These are phyloP conservation scores for Tylopilus sp. DNA, from an alignment of 1,284 basidiomycete genomes.

Conservation along the genomic window DNA sequence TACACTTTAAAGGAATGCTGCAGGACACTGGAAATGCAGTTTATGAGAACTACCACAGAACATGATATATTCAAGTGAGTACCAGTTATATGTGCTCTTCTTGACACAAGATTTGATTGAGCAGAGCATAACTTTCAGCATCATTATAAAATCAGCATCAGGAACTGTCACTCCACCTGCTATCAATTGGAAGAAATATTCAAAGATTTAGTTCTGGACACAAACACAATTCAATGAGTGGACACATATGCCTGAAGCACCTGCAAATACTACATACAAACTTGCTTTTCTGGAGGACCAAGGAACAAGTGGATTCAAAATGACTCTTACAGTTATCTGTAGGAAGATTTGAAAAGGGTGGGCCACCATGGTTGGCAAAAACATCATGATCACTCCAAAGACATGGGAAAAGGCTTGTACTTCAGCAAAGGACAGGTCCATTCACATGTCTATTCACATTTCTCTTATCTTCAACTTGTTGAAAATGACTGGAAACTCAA, in stretches of 20 bases:
- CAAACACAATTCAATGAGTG: background rate
- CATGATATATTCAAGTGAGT: background rate
- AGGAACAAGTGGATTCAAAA: background rate
- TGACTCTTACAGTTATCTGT: background rate
- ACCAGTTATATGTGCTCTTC: no score
- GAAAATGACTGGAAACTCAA: conserved; percentile 1
- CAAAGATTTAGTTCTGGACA: background rate
- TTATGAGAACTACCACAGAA: background rate
- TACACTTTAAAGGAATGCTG: background rate
- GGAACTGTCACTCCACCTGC: background rate
- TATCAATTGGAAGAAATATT: background rate
- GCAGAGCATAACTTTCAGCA: background rate
- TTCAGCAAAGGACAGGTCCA: background rate
- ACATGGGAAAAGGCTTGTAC: background rate
- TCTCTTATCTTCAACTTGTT: background rate
- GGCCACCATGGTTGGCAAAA: background rate
- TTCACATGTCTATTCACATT: background rate
- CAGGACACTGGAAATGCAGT: background rate
- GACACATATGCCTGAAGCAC: background rate
- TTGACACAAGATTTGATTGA: background rate
- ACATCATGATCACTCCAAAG: background rate
- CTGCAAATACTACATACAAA: background rate
- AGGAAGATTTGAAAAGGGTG: background rate
- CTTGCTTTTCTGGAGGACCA: background rate
- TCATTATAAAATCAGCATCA: background rate